Evolutionary conservation across 441 rosid genomes (phyloP).

Genomic region (Cnidoscolus chayamansa): DNA sequence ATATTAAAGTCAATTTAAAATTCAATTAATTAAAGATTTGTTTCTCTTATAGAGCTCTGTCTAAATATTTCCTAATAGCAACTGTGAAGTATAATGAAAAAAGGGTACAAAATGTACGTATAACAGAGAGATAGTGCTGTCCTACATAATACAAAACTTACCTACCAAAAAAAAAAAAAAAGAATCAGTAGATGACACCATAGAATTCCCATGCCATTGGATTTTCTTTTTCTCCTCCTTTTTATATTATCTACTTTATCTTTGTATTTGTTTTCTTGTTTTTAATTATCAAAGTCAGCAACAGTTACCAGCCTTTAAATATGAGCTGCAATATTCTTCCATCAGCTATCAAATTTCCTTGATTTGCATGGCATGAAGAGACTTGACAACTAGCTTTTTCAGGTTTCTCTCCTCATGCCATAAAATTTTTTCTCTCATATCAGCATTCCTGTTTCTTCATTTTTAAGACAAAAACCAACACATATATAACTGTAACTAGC

Average conservation of each 20-base stretch:
- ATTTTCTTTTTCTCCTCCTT: neutral
- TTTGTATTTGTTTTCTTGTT: neutral
- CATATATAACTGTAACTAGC: no score
- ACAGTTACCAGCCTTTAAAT: conserved; percentile 11
- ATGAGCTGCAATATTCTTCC: neutral
- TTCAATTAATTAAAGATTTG: no score
- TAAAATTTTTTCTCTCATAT: neutral
- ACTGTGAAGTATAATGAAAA: neutral
- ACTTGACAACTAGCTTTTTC: neutral
- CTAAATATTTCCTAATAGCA: no score
- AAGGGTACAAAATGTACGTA: neutral
- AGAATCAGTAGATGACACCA: conserved; percentile 14
- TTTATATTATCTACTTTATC: neutral
- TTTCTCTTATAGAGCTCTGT: no score
- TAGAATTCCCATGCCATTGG: conserved; percentile 10
- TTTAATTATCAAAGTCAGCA: conserved; percentile 4
- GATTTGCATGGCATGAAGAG: conserved; percentile 19
- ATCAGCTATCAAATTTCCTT: conserved; percentile 5
- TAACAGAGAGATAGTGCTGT: neutral
- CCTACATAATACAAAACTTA: neutral
- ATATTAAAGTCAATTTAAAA: no score
- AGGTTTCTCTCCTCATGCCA: neutral
- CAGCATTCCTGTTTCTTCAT: neutral
- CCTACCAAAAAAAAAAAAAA: neutral
- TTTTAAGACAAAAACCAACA: conserved; percentile 1